These are phyloP conservation scores for Grosmannia clavigera DNA, from an alignment of 2,329 filamentous ascomycete species.

Conservation along the genomic window DNA sequence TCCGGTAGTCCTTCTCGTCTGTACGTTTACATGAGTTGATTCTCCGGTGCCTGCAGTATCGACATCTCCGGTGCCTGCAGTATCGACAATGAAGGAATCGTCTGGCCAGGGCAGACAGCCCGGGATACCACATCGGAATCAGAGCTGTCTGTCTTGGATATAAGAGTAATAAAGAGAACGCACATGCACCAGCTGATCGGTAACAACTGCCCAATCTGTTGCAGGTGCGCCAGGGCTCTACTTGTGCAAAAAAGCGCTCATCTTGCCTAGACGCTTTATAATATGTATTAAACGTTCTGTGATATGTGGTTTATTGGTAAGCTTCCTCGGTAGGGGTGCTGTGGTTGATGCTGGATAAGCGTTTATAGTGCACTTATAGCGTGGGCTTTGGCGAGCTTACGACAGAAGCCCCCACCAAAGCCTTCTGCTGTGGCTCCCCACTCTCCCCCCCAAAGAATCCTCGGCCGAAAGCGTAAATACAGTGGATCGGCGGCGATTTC, in stretches of 20 bases:
- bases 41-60: background rate
- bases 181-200: background rate
- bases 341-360: background rate
- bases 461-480: background rate
- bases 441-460: background rate
- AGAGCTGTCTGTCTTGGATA: background rate
- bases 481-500: background rate
- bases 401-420: background rate
- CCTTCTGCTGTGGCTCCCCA: background rate
- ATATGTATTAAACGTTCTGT: too few relatives aligned
- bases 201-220: too few relatives aligned
- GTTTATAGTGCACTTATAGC: background rate
- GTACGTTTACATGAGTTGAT: background rate
- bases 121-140: background rate
- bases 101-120: background rate
- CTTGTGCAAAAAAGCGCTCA: too few relatives aligned
- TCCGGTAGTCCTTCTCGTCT: background rate
- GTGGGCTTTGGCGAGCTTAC: background rate
- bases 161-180: background rate
- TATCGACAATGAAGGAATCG: background rate
- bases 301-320: too few relatives aligned
- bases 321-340: background rate
- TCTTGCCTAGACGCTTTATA: too few relatives aligned
- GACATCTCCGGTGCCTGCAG: background rate
- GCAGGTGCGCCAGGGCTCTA: too few relatives aligned